Conservation (phyloP, 306 rosid genomes). For the Cucumis cinereus region DNA sequence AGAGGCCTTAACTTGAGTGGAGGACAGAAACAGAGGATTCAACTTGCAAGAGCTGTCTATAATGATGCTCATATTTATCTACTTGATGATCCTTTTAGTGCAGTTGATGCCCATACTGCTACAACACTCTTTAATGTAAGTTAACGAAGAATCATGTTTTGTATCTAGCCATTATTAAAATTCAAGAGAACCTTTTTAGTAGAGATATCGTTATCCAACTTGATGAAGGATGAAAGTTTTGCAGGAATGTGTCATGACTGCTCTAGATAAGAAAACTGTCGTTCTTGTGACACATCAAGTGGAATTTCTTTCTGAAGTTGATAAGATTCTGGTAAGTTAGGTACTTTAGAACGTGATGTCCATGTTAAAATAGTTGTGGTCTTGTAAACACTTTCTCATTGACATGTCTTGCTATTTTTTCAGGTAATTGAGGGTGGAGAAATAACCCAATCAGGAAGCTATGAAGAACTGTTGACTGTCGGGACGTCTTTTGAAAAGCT, state of each 20-base stretch:
- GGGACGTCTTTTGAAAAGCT: slow-evolving; percentile 73
- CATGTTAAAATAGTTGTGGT: neutral
- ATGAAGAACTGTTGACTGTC: slow-evolving; percentile 41
- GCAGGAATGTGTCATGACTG: slow-evolving; percentile 66
- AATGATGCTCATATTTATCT: slow-evolving; percentile 68
- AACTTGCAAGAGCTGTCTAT: slow-evolving; percentile 70
- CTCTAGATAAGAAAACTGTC: slow-evolving; percentile 49
- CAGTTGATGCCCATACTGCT: slow-evolving; percentile 77
- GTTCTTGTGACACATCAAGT: slow-evolving; percentile 82
- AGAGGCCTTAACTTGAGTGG: slow-evolving; percentile 87
- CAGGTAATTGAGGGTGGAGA: slow-evolving; percentile 61
- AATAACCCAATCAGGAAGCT: slow-evolving; percentile 52
- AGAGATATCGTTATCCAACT: neutral
- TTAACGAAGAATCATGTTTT: neutral
- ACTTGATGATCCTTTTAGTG: slow-evolving; percentile 78
- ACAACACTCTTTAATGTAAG: slow-evolving; percentile 54
- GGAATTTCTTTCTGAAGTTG: slow-evolving; percentile 58
- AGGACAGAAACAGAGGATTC: slow-evolving; percentile 85
- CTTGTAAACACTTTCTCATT: neutral
- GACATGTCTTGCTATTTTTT: slow-evolving; percentile 6
- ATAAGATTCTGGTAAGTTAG: slow-evolving; percentile 44
- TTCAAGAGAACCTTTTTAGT: neutral
- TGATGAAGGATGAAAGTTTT: neutral
- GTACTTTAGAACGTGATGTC: neutral
- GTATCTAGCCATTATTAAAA: neutral